These are phyloP conservation scores for Gynochthodes officinalis DNA, from an alignment of 257 asterid genomes.

Conservation along the genomic window DNA sequence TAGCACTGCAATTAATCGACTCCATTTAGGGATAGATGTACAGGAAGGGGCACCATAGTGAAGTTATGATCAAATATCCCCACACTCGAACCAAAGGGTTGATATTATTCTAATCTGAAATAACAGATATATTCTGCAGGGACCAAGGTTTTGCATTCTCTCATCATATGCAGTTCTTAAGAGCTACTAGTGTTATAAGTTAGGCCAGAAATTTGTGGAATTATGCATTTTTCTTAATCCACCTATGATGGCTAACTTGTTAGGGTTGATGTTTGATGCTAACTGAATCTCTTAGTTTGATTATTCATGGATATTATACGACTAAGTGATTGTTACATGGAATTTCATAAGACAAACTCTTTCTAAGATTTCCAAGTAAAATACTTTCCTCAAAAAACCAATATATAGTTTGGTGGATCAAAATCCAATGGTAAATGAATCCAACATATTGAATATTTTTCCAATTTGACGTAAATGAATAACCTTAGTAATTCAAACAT, in stretches of 20 bases:
- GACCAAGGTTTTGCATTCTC: background rate
- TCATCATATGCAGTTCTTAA: too few species aligned
- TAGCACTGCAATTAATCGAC: background rate
- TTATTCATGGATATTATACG: background rate
- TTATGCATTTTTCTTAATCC: background rate
- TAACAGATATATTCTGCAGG: background rate
- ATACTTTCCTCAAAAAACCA: background rate
- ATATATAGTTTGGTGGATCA: background rate
- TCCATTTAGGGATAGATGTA: background rate
- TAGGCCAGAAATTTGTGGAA: background rate
- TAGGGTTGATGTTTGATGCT: background rate
- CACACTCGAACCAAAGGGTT: background rate
- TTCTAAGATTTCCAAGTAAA: too few species aligned
- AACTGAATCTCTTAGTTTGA: background rate
- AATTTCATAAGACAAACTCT: background rate
- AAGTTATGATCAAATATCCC: background rate
- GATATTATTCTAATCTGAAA: background rate
- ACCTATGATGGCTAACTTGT: background rate
- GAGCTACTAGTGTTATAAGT: too few species aligned
- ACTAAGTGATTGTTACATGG: background rate
- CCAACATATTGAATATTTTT: background rate
- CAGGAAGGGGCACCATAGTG: background rate
- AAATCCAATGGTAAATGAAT: slow-evolving; percentile 2
- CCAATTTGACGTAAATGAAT: background rate
- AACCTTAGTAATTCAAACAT: background rate